Percentiles rank a stretch among this genome's conserved stretches.
phyloP scores from a whole-genome alignment of 2,329 filamentous ascomycete genomes.

The Neoascochyta sp. region DNA sequence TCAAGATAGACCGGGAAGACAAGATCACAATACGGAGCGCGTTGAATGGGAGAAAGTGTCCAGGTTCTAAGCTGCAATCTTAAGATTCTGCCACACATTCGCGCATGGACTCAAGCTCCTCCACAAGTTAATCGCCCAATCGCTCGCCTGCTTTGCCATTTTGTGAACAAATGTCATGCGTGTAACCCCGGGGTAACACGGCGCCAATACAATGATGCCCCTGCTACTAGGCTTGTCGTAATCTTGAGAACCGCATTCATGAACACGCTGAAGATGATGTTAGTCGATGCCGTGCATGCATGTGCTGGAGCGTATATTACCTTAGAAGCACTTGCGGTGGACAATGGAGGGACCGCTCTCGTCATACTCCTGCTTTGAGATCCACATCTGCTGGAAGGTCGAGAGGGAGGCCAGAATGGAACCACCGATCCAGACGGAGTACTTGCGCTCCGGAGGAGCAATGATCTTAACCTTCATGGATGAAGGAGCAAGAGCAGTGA shows the following conservation, averaged over 20 bases:
- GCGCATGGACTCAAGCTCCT: constrained; percentile 34
- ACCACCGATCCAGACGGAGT: constrained; percentile 99
- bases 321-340: constrained; percentile 99
- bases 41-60: constrained; percentile 35
- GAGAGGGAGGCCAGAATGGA: constrained; percentile 99
- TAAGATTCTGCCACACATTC: constrained; percentile 34
- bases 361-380: constrained; percentile 99
- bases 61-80: constrained; percentile 41
- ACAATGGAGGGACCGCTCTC: constrained; percentile 99
- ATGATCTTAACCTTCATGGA: constrained; percentile 99
- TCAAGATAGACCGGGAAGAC: too few relatives aligned
- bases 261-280: constrained; percentile 31
- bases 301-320: too few relatives aligned
- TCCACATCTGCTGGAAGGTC: constrained; percentile 99
- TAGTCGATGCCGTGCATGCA: constrained; percentile 22
- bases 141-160: constrained; percentile 37
- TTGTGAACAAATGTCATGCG: constrained; percentile 39
- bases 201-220: constrained; percentile 35
- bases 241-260: constrained; percentile 34
- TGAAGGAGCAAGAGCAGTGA: constrained; percentile 96
- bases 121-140: constrained; percentile 38
- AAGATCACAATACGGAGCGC: too few relatives aligned
- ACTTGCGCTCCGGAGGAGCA: constrained; percentile 99
- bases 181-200: constrained; percentile 35
- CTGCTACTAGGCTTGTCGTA: constrained; percentile 39